Evolutionary conservation across 2,329 filamentous ascomycete genomes (phyloP).

Genomic region (Pyrenochaeta sp.): DNA sequence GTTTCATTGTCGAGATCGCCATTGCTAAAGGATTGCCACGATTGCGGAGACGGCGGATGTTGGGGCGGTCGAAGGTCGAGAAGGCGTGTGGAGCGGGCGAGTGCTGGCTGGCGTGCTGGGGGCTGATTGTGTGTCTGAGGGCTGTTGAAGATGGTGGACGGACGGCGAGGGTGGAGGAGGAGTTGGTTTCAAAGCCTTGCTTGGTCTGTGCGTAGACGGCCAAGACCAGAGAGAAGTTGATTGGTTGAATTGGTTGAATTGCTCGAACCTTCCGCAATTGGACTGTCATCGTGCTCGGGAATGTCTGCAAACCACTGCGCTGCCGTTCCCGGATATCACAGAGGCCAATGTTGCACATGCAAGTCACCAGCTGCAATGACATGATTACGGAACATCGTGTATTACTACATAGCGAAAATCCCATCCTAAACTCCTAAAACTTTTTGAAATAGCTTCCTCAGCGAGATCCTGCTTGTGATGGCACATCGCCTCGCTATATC

Average conservation of each 20-base stretch:
- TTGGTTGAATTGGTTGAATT: background rate
- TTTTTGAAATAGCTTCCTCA: conserved; percentile 50
- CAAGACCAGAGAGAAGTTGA: too few relatives aligned
- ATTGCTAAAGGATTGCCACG: conserved; percentile 64
- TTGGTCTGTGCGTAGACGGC: conserved; percentile 11
- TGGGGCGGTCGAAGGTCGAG: background rate
- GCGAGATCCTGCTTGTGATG: conserved; percentile 24
- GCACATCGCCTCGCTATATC: conserved; percentile 47
- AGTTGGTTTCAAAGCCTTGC: conserved; percentile 17
- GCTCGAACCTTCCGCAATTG: background rate
- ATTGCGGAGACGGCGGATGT: conserved; percentile 34
- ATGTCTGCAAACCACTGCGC: too few relatives aligned
- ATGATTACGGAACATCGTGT: too few relatives aligned
- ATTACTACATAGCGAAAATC: background rate
- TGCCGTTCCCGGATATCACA: too few relatives aligned
- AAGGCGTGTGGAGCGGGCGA: conserved; percentile 6
- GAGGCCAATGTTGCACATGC: too few relatives aligned
- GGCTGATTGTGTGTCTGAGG: conserved; percentile 12
- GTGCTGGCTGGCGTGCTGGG: background rate
- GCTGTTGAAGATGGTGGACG: conserved; percentile 7
- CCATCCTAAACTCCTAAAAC: conserved; percentile 35
- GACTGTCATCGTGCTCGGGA: too few relatives aligned
- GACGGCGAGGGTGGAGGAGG: too few relatives aligned
- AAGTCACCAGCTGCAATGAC: too few relatives aligned
- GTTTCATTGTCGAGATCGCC: conserved; percentile 74